Conservation (phyloP, 164 flowering plant genomes). For the Piper betle region DNA sequence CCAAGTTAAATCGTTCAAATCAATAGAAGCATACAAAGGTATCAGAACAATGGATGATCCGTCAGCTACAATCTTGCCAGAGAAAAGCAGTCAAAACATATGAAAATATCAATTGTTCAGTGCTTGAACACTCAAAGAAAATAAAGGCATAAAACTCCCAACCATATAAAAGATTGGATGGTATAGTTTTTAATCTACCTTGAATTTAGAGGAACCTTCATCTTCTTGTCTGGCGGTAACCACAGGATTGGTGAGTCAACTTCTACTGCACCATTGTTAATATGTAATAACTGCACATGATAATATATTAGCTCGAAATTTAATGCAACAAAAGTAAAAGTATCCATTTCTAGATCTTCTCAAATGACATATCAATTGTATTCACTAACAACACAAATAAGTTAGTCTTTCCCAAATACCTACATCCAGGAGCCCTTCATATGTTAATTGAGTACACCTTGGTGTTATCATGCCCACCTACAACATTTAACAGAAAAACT, state of each 20-base stretch:
- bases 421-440: conserved; percentile 95
- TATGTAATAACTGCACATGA: conserved; percentile 48
- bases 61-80: not conserved
- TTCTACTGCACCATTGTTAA: conserved; percentile 87
- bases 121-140: not conserved
- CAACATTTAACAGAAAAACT: conserved; percentile 6
- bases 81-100: not conserved
- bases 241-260: conserved; percentile 89
- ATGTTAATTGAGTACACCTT: conserved; percentile 85
- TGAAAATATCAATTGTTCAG: not conserved
- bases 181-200: conserved; percentile 30
- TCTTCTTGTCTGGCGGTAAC: conserved; percentile 74
- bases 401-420: conserved; percentile 22
- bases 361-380: not conserved
- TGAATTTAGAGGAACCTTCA: conserved; percentile 91
- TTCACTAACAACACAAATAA: not conserved
- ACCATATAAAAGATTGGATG: not conserved
- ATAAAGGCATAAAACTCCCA: not conserved
- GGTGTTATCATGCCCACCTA: conserved; percentile 99
- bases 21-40: not conserved
- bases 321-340: not conserved
- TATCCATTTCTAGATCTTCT: not conserved
- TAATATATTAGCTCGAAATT: not conserved
- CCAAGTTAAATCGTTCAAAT: not conserved
- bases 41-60: not conserved